Base-by-base conservation (phyloP, 2,329 filamentous ascomycete genomes). In the Aureobasidium subglaciale region DNA sequence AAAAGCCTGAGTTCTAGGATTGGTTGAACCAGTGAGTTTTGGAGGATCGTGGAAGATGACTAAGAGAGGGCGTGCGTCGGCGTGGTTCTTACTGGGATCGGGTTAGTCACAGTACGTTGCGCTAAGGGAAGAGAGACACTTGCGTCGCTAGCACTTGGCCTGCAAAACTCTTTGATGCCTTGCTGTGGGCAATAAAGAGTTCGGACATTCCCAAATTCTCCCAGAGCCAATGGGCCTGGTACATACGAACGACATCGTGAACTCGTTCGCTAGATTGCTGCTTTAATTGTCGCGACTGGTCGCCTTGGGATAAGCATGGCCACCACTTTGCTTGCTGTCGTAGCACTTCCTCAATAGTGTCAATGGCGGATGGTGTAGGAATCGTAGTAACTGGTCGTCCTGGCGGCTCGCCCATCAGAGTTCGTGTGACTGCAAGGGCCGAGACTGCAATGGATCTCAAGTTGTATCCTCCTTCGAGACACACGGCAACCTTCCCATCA, bases 401-500 rank as follows among this genome's bases (percentile, higher is more conserved):
- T 2, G 93, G 93, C 10, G 92, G 89, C 65, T 99, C 91, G 20
- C 93, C 90, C 90, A 99, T 97, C 41, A 99, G 77, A 0, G 92
- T 96, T 58, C 85, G 84, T 1, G 90, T 93, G 1, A 99, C 93
- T 2, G 92, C 90, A 4, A 96, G 79, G 1, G 93, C 91, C 4
- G 93, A 97, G 56, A 88, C 85, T 0, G 93, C 95, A 57, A 99
- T 99, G 0, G 93, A 93, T 45, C 84, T 78, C 22, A 99, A 82
- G 64, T 97, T 97, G 71, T 99, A 99, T 8, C 93, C 93, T 20
- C 93, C 93, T 70, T 99, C 93, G 2, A 99, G 78, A 67, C 91
- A 96, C 8, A 96, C 92, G 2, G 89, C 88, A 13, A 99, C 80
- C 67, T 91, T 96, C 25, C 93, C 93, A 41, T 85, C 80, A 0